Evolutionary conservation across 2,329 filamentous ascomycete genomes (phyloP), one percentile per base, ranked within the genome.

Genomic region (Neonectria faginata): DNA sequence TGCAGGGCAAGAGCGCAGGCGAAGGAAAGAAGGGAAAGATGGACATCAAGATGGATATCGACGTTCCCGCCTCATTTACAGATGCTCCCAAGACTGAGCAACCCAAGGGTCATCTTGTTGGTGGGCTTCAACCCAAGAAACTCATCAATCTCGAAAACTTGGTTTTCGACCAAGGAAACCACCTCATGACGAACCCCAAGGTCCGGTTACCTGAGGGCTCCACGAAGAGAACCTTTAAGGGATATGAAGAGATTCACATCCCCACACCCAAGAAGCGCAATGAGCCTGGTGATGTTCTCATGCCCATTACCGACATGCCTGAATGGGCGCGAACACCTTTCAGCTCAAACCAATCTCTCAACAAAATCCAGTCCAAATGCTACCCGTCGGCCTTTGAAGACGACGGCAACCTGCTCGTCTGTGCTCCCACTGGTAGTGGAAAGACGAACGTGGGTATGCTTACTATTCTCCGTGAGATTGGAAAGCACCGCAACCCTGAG

Each of bases 381-480:
- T 99, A 89, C 76, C 92, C 93, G 1, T 89, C 92, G 3, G 96
- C 96, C 0, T 99, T 99, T 75, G 87, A 93, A 65, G 92, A 95
- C 66, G 97, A 99, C 76, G 95, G 94, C 33, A 99, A 99, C 77
- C 94, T 99, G 92, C 90, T 99, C 60, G 91, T 99, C 75, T 99
- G 96, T 78, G 97, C 96, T 7, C 96, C 96, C 1, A 99, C 96
- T 54, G 96, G 96, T 70, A 97, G 94, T 77, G 96, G 96, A 76
- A 99, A 99, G 83, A 99, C 96, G 2, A 99, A 99, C 75, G 96
- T 99, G 56, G 95, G 95, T 45, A 98, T 99, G 95, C 85, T 99
- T 67, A 91, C 95, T 2, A 98, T 99, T 75, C 86, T 99, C 42
- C 92, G 95, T 67, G 97, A 99, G 78, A 94, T 99, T 75, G 96